Conservation (phyloP, 306 rosid genomes). For the Malus asiatica region DNA sequence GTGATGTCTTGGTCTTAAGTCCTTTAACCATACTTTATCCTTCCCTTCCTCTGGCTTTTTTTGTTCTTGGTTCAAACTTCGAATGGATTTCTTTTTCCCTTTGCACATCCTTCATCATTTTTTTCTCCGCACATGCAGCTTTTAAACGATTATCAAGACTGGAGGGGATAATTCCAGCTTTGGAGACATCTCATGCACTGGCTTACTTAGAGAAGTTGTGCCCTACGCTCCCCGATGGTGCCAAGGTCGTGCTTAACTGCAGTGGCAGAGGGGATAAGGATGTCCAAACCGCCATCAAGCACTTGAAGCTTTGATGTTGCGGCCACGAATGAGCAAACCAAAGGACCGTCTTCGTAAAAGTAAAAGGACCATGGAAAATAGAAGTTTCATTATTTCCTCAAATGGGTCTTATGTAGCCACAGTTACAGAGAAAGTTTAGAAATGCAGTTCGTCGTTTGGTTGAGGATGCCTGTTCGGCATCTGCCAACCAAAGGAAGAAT, state of each 20-base stretch:
- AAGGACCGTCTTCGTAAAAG: neutral
- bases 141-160: constrained; percentile 73
- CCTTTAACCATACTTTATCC: neutral
- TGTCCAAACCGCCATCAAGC: constrained; percentile 87
- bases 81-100: neutral
- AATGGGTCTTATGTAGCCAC: neutral
- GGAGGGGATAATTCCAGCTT: constrained; percentile 95
- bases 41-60: neutral
- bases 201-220: constrained; percentile 81
- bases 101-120: neutral
- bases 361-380: neutral
- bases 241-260: constrained; percentile 78
- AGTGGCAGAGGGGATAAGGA: constrained; percentile 98
- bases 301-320: constrained; percentile 49
- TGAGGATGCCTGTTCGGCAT: neutral
- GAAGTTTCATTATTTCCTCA: neutral
- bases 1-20: neutral
- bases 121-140: constrained; percentile 38
- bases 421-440: neutral
- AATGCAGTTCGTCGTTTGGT: neutral
- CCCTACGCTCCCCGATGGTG: constrained; percentile 64
- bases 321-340: neutral
- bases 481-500: neutral
- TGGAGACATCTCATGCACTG: constrained; percentile 95
- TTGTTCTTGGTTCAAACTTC: neutral